These are phyloP conservation scores for Climacium dendroides DNA, from an alignment of 225 moss, liverwort and hornwort genomes.

Conservation along the genomic window DNA sequence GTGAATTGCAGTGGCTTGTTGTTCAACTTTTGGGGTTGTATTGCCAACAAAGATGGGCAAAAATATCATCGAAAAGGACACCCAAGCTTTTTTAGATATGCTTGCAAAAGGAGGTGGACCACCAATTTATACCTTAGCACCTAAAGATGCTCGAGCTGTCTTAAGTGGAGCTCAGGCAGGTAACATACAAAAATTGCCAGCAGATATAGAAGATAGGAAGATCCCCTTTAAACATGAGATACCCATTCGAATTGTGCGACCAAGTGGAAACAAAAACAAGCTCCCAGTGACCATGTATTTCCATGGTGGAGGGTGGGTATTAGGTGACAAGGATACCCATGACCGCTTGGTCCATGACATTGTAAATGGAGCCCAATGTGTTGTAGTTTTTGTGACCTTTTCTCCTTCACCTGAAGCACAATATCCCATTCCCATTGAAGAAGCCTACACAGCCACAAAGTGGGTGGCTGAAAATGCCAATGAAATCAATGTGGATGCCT, in stretches of 20 bases:
- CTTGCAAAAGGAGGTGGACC: constrained; percentile 16
- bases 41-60: constrained; percentile 2
- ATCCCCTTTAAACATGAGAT: constrained; percentile 20
- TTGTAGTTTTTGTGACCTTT: not conserved
- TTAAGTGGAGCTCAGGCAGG: not conserved
- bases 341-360: constrained; percentile 17
- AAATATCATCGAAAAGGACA: constrained; percentile 17
- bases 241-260: constrained; percentile 13
- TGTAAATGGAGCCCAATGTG: constrained; percentile 1
- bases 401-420: constrained; percentile 1
- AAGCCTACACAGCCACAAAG: constrained; percentile 12
- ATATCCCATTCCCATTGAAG: constrained; percentile 19
- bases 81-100: constrained; percentile 10
- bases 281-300: constrained; percentile 25
- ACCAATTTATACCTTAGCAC: constrained; percentile 14
- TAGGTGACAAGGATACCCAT: constrained; percentile 23
- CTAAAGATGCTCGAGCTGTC: constrained; percentile 4
- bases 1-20: not conserved
- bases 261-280: constrained; percentile 19
- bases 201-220: constrained; percentile 1
- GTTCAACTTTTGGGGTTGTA: not conserved
- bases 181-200: not conserved
- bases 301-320: constrained; percentile 33
- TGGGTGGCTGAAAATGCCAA: constrained; percentile 12
- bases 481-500: constrained; percentile 1